Evolutionary conservation across 2,329 filamentous ascomycete genomes (phyloP), one percentile per base, ranked within the genome.

Genomic region (Curvularia lunata): DNA sequence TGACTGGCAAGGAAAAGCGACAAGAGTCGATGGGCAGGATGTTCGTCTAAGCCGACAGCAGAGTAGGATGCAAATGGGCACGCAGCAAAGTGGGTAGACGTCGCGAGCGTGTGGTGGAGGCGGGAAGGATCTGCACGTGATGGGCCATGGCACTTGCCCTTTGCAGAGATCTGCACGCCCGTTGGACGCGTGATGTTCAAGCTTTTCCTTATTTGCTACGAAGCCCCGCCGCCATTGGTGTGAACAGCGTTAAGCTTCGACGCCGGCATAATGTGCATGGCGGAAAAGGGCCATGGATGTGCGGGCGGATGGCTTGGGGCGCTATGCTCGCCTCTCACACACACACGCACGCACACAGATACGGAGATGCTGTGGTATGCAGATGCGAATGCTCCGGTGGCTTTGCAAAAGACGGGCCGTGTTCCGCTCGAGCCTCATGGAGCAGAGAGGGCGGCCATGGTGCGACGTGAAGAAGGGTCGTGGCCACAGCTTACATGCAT

Each of bases 111-210:
- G 62, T 64, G 58, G 66, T 62, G 56, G 53, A 50, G 56, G 57
- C 54, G 55, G 58, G 53, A 21, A 48, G 48, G 64, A 64, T 66
- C 60, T 47, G 49, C 60, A 46, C 52, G 42, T 52, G 49, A 56
- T 51, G 57, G 49, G 52, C 50, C 54, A 53, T 62, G 54, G 48
- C 34, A 28, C 52, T 58, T 55, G 43, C 38, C 56, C 48, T 46
- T 61, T 57, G 27, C 49, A 63, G 63, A 49, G 71, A 76, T 76
- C 69, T 73, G 69, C 73, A 71, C 52, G 64, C 50, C 67, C 71
- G 68, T 75, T 75, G 68, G 58, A 65, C 74, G 73, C 73, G 69
- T 76, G 74, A 76, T 58, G 28, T 58, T 50, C 54, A 59, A 55
- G 62, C 47, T 66, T 74, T 42, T 58, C 70, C 68, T 60, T 50